Conservation (phyloP, 192 early-diverging fungal species). For the Coemansia sp. region DNA sequence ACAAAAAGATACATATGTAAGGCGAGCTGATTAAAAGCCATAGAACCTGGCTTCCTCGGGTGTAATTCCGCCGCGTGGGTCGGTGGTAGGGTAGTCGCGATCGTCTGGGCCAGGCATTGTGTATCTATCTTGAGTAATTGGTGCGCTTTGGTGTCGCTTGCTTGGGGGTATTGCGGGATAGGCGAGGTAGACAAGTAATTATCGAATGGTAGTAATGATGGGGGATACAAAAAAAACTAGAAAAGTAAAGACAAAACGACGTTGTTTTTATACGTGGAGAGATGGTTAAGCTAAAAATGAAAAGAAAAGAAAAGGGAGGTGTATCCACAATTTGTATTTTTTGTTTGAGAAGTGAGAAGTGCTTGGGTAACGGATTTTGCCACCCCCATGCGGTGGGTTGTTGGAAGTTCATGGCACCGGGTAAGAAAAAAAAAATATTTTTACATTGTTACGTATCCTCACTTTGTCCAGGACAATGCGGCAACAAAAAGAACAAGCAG, state of each 20-base stretch:
- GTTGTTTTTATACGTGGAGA: neutral
- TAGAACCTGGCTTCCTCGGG: slow-evolving; percentile 40
- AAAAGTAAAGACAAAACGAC: neutral
- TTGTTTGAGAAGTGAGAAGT: neutral
- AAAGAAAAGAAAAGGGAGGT: neutral
- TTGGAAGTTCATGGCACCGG: slow-evolving; percentile 9
- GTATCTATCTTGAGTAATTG: neutral
- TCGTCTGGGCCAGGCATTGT: neutral
- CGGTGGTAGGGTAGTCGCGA: slow-evolving; percentile 36
- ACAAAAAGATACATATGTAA: neutral
- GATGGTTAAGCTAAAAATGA: neutral
- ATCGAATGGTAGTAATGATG: neutral
- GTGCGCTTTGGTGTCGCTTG: neutral
- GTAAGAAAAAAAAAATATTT: neutral
- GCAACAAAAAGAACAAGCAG: neutral
- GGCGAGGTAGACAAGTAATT: neutral
- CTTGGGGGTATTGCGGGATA: neutral
- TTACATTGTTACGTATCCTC: neutral
- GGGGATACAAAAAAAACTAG: neutral
- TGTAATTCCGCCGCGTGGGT: slow-evolving; percentile 31
- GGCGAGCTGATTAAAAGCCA: slow-evolving; percentile 11
- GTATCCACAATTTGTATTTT: slow-evolving; percentile 4
- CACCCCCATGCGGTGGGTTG: neutral
- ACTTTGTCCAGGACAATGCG: neutral
- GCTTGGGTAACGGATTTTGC: slow-evolving; percentile 2